Base-by-base conservation (phyloP, 2,329 filamentous ascomycete genomes). In the Hymenoscyphus occultus region DNA sequence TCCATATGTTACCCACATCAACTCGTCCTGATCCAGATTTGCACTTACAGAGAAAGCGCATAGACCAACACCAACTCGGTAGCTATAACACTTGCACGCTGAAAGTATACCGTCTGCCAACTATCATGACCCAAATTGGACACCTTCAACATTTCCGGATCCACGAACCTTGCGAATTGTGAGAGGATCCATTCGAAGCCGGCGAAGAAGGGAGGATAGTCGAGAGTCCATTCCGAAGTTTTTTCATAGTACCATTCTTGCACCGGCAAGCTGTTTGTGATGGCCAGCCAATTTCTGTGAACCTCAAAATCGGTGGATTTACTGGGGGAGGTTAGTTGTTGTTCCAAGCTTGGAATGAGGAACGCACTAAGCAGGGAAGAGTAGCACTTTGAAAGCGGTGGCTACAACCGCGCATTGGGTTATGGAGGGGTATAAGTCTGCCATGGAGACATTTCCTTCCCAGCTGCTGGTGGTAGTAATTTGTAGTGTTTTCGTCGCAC, bases 281-380 rank as follows among this genome's bases (percentile, higher is more conserved):
- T 92, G 69, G 95, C 95, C 51, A 99, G 87, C 95, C 95, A 99
- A 81, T 99, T 99, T 70, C 95, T 89, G 79, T 99, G 95, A 63
- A 99, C 95, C 78, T 99, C 95, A 74, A 99, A 99, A 78, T 99
- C 95, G 72, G 95, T 99, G 5, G 95, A 99, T 83, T 96, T 97
- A 83, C 93, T 97, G 78, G 65, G 63, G 59, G 2, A 45, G 39
- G 70, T 71, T 28, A 71, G 69, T 65, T 19, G 22, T 19, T 40
- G 28, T 31, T 10, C 40, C 2, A 2, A 48, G 14, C 2, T 5
- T 35, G n/a, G 28, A 61, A 42, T 61, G 12, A 1, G 22, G 5
- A 54, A 86, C 91, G 76, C 84, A 97, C 93, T 98, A 98, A 71
- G 94, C 91, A 39, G 94, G 94, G 78, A 97, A 95, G 64, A 98